Conservation (phyloP, 345 rosid species). For the Microthlaspi erraticum region DNA sequence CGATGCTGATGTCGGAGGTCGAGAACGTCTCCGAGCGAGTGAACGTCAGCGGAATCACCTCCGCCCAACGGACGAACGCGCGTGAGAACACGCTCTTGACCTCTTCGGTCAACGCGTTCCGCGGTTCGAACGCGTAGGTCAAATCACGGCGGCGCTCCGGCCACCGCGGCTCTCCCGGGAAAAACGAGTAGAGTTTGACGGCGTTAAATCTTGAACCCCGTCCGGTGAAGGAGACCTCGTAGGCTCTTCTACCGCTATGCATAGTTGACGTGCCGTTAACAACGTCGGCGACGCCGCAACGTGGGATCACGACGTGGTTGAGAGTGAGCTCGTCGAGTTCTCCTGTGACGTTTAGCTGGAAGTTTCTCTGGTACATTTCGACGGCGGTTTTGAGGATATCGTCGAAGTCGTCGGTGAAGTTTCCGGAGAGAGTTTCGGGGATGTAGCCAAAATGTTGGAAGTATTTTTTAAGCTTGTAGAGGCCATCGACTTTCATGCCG, state of each 20-base stretch:
- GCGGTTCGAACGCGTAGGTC: conserved; percentile 69
- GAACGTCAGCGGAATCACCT: conserved; percentile 73
- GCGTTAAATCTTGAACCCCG: conserved; percentile 50
- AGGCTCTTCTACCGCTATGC: conserved; percentile 57
- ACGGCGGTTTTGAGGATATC: conserved; percentile 62
- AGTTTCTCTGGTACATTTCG: conserved; percentile 72
- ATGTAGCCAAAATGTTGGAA: conserved; percentile 47
- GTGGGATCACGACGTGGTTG: conserved; percentile 58
- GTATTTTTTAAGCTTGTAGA: conserved; percentile 40
- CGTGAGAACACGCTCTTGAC: conserved; percentile 66
- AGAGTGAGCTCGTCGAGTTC: conserved; percentile 69
- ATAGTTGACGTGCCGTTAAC: conserved; percentile 80
- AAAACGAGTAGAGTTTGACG: conserved; percentile 64
- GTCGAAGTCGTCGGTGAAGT: conserved; percentile 77
- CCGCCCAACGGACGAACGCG: conserved; percentile 76
- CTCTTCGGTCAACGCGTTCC: conserved; percentile 50
- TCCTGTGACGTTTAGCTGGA: conserved; percentile 75
- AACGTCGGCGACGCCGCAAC: conserved; percentile 89
- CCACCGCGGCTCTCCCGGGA: conserved; percentile 81
- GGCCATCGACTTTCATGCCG: conserved; percentile 39
- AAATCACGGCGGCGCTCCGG: conserved; percentile 50
- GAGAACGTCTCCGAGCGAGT: conserved; percentile 41
- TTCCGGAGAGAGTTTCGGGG: conserved; percentile 29
- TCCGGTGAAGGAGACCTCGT: conserved; percentile 35
- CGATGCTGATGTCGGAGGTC: conserved; percentile 68